Percentiles rank a stretch among this genome's conserved stretches.
Conservation (phyloP, 805 yeast genomes). For the Starmerella bombicola region DNA sequence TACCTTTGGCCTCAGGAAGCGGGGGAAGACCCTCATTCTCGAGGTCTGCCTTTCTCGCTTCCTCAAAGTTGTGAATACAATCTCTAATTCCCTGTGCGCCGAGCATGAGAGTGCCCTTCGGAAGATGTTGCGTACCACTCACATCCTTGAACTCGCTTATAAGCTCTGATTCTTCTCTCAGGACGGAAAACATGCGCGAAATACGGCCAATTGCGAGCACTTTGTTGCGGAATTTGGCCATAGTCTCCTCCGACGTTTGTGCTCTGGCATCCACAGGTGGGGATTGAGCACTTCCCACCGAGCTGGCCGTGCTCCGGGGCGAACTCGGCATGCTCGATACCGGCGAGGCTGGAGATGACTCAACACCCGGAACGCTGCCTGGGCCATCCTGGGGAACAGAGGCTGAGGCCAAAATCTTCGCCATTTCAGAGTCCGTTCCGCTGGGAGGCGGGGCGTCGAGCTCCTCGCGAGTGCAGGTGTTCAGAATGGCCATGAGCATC, state of each 20-base stretch:
- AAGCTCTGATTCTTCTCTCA: slow-evolving; percentile 78
- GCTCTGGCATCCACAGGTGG: background rate
- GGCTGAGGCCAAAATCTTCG: slow-evolving; percentile 19
- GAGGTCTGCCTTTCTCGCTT: slow-evolving; percentile 68
- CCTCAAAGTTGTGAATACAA: slow-evolving; percentile 62
- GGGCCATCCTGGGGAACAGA: slow-evolving; percentile 8
- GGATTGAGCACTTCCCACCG: background rate
- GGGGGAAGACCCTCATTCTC: slow-evolving; percentile 88
- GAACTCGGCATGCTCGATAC: background rate
- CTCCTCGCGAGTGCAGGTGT: slow-evolving; percentile 92
- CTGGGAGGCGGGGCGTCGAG: slow-evolving; percentile 34
- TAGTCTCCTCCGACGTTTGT: slow-evolving; percentile 21
- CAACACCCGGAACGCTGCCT: background rate
- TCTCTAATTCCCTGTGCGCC: slow-evolving; percentile 70
- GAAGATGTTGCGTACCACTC: slow-evolving; percentile 60
- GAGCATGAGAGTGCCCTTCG: slow-evolving; percentile 72
- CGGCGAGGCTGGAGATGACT: background rate
- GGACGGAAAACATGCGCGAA: slow-evolving; percentile 77
- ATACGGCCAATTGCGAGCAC: slow-evolving; percentile 93
- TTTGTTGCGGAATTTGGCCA: slow-evolving; percentile 44
- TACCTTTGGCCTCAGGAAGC: slow-evolving; percentile 38
- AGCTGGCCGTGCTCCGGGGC: background rate
- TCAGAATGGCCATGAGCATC: slow-evolving; percentile 76
- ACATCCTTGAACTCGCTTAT: slow-evolving; percentile 65
- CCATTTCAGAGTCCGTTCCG: slow-evolving; percentile 7